Evolutionary conservation across 805 yeast genomes (phyloP), one percentile per base, ranked within the genome.

Genomic region (Sporopachydermia lactativora): DNA sequence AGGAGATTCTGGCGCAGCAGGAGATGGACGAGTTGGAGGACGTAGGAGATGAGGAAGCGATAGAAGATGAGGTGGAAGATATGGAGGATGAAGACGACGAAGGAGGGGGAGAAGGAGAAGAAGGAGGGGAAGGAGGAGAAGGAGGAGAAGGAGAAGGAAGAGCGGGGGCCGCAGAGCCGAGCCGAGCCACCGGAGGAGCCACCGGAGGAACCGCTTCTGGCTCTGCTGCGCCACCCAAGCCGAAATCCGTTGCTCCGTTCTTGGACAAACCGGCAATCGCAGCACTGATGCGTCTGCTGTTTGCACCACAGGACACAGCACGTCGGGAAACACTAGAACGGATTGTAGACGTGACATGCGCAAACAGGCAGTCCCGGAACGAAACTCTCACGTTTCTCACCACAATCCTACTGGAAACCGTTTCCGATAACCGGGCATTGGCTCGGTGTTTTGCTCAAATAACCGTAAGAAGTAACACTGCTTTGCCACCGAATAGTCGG

Each of bases 191-290:
- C 36, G 17, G n/a, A 34, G 17, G 31, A 39, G 5, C 36, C 37
- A 11, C 19, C 5, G 4, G 8, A 28, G 14, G n/a, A 18, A 14
- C 6, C 18, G 42, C 13, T 47, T 39, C 3, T 44, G n/a, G n/a
- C 8, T 24, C 31, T 24, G 44, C 44, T 52, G 51, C 47, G 46
- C 49, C 57, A 47, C 52, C 54, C 19, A 59, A 59, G 42, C 60
- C 62, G 47, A 63, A 63, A 47, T 54, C 66, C 2, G 73, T 60
- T 39, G 60, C 52, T 68, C 71, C 54, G 65, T 82, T 94, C 2
- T 57, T 88, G 46, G 96, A 88, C 50, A 69, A 75, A 39, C 59
- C 73, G 4, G 95, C 95, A 6, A 73, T 82, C 40, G 77, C 92
- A 3, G 69, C 95, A 0, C 49, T 88, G 31, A 54, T 83, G 41